Evolutionary conservation across 345 rosid species (phyloP).

Genomic region (Boechera stricta): DNA sequence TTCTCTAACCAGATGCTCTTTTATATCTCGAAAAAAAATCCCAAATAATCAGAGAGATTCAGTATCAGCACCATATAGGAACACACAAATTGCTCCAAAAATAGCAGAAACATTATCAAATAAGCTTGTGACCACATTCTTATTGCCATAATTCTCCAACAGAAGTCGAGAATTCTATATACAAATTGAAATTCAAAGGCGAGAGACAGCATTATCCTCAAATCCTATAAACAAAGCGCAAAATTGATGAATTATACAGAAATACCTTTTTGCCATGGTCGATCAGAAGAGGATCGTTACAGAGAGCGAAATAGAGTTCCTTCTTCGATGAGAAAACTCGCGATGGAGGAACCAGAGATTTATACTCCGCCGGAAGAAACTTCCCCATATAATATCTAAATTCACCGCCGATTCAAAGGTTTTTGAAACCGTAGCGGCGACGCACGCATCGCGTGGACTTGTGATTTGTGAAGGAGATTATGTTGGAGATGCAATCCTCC

Average conservation of each 20-base stretch:
- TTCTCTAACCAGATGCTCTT: conserved; percentile 34
- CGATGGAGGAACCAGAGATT: conserved; percentile 15
- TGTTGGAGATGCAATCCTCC: conserved; percentile 48
- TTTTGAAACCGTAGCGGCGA: conserved; percentile 50
- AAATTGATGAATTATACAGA: not conserved
- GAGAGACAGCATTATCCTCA: not conserved
- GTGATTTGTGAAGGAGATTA: conserved; percentile 57
- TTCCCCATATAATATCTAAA: conserved; percentile 57
- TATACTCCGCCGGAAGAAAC: conserved; percentile 57
- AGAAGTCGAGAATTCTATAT: not conserved
- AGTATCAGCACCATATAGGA: not conserved
- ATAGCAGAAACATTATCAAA: not conserved
- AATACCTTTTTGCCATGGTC: conserved; percentile 55
- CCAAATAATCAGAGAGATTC: not conserved
- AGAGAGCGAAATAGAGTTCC: conserved; percentile 53
- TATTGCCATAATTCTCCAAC: not conserved
- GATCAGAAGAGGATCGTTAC: conserved; percentile 49
- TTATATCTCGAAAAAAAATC: not conserved
- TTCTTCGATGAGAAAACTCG: conserved; percentile 45
- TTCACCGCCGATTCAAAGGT: conserved; percentile 46
- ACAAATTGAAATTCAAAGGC: not conserved
- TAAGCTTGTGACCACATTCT: not conserved
- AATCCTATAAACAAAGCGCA: not conserved
- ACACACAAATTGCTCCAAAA: not conserved
- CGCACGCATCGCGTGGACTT: conserved; percentile 51